Evolutionary conservation across 2,329 filamentous ascomycete species (phyloP), one percentile per base, ranked within the genome.

Genomic region (Periconia sp.): DNA sequence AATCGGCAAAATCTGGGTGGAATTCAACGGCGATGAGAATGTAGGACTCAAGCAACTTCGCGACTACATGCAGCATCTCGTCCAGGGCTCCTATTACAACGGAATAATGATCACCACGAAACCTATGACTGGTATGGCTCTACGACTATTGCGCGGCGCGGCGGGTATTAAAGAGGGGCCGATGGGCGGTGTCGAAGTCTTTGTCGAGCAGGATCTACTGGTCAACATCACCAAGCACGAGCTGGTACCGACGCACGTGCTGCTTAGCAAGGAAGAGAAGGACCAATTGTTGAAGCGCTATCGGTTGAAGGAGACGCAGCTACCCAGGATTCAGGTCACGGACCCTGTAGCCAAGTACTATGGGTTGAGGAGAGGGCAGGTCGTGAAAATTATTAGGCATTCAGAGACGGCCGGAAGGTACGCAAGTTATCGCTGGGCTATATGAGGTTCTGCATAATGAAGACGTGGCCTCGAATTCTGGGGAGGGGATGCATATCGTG

Each of bases 141-240:
- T 71, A 49, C 65, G 69, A 44, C 60, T 71, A 20, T 57, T 74
- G 49, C 71, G 70, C 52, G 67, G 65, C 56, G 61, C 66, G 1
- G 52, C 63, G 5, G 56, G 54, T 41, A 56, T 71, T 45, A 62
- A 56, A 37, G 69, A 70, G 30, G 68, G 68, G 0, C 86, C 93
- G 74, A 95, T 95, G 79, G 89, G 89, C 51, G 86, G 90, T 69
- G 91, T 97, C 69, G 94, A 99, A 80, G 91, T 91, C 72, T 99
- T 99, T 79, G 85, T 93, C 65, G 94, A 97, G 81, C 89, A 94
- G 74, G 94, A 99, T 77, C 77, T 99, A 65, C 82, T 97, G 55
- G 92, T 99, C 76, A 99, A 99, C 78, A 97, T 99, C 75, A 97
- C 93, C 55, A 90, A 92, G 74, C 94, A 99, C 79, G 93, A 97